Base-by-base conservation (phyloP, 768 basidiomycete genomes). In the Tylopilus balloui region DNA sequence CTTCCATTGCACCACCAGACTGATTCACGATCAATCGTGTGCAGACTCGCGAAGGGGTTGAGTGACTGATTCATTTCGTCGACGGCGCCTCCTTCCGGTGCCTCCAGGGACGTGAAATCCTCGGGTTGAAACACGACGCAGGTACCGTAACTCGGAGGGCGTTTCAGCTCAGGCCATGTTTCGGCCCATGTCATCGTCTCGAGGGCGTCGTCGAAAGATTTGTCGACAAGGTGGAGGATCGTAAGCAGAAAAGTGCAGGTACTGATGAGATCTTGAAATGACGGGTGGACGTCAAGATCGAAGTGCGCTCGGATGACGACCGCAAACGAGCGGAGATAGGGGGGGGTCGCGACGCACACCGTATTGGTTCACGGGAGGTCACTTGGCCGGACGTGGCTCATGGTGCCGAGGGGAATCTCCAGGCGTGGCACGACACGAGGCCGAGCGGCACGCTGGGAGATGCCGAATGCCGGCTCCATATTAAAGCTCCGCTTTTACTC, bases 1-100 rank as follows among this genome's bases (percentile, higher is more conserved):
- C 48, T 48, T 53, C 55, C 23, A 34, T 47, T 41, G 40, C 15
- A 19, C 39, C 1, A 36, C 25, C 23, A 4, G 3, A 32, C 37
- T 34, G 58, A 60, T 57, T 57, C 58, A 50, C 54, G 48, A 60
- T 45, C 47, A 57, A 4, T 38, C 17, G 48, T 42, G 57, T 37
- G 47, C 17, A 47, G 47, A 29, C 48, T 34, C 44, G 20, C 39
- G 23, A 49, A 50, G 41, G 19, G 39, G 14, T 8, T 11, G 28
- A 31, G 38, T 34, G 53, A 38, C 4, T 20, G 42, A 45, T 54
- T 35, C 39, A 56, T 58, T 37, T 53, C 19, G n/a, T 34, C 7
- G n/a, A 34, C 34, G 34, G n/a, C 7, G 8, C n/a, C 9, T 34
- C 34, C 9, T 32, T 17, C 34, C 11, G 20, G 49, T 45, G 21